phyloP scores from a whole-genome alignment of 208 protist genomes.

The Leptomonas pyrrhocoris region DNA sequence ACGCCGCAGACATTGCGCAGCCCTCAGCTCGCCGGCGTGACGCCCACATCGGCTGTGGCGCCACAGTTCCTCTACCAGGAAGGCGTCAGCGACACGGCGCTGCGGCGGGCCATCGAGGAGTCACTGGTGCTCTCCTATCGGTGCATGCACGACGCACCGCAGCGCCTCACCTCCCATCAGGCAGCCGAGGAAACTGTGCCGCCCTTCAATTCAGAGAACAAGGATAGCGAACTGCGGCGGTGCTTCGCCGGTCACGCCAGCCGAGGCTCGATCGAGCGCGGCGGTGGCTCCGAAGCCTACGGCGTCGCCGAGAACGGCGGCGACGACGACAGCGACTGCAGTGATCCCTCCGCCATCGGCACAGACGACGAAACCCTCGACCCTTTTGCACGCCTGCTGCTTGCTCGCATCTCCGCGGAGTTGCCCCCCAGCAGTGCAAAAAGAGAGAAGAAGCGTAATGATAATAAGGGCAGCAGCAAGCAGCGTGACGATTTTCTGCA shows the following conservation, averaged over 20 bases:
- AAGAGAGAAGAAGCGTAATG: constrained; percentile 22
- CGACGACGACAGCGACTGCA: constrained; percentile 4
- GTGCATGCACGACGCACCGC: constrained; percentile 54
- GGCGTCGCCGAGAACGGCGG: not conserved
- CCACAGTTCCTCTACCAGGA: constrained; percentile 36
- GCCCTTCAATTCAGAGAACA: constrained; percentile 40
- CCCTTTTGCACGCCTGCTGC: constrained; percentile 33
- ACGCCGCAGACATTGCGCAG: not conserved
- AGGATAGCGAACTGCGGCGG: constrained; percentile 31
- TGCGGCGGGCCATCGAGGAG: constrained; percentile 79
- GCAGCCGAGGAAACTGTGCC: constrained; percentile 24
- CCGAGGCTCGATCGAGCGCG: constrained; percentile 35
- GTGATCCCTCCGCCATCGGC: not conserved
- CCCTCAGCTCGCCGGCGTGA: not conserved
- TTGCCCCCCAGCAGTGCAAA: constrained; percentile 16
- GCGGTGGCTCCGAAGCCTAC: constrained; percentile 10
- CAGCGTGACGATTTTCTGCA: constrained; percentile 1
- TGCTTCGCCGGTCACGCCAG: constrained; percentile 43
- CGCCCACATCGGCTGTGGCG: constrained; percentile 10
- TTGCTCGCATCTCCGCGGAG: constrained; percentile 25
- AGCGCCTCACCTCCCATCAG: constrained; percentile 29
- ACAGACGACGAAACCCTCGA: constrained; percentile 34
- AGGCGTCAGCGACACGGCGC: constrained; percentile 47
- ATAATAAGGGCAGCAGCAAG: constrained; percentile 2
- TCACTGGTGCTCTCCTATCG: constrained; percentile 54